These are phyloP conservation scores for Moesziomyces sp. DNA, from an alignment of 1,284 basidiomycete genomes.

Conservation along the genomic window DNA sequence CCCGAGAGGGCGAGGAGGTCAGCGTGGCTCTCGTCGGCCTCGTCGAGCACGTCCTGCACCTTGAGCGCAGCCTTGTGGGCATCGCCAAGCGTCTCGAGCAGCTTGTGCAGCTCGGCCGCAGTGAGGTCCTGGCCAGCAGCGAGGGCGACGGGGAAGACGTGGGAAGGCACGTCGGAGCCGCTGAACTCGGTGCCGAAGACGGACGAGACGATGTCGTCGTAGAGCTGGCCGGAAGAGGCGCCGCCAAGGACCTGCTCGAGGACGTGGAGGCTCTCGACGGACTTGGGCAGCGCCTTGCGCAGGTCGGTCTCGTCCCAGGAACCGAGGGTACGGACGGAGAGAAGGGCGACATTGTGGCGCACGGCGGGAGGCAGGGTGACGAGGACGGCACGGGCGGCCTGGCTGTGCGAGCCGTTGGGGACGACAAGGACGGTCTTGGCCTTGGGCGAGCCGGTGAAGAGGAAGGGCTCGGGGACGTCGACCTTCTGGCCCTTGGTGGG, in stretches of 20 bases:
- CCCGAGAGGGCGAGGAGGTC: slow-evolving; percentile 55
- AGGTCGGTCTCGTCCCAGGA: slow-evolving; percentile 62
- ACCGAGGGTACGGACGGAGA: slow-evolving; percentile 57
- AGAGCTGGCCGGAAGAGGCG: slow-evolving; percentile 51
- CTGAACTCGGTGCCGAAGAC: slow-evolving; percentile 49
- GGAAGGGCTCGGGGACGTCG: slow-evolving; percentile 74
- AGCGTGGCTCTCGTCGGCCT: slow-evolving; percentile 35
- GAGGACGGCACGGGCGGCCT: slow-evolving; percentile 58
- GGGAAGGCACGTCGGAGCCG: slow-evolving; percentile 28
- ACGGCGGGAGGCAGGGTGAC: slow-evolving; percentile 46
- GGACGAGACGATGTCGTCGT: slow-evolving; percentile 55
- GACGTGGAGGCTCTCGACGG: slow-evolving; percentile 59
- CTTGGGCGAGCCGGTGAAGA: slow-evolving; percentile 61
- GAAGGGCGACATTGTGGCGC: slow-evolving; percentile 56
- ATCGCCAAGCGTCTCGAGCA: slow-evolving; percentile 46
- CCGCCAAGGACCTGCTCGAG: slow-evolving; percentile 60
- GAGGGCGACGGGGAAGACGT: slow-evolving; percentile 52
- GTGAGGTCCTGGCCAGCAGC: slow-evolving; percentile 51
- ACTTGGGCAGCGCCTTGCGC: slow-evolving; percentile 49
- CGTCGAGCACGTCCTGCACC: slow-evolving; percentile 43
- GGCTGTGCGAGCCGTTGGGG: slow-evolving; percentile 61
- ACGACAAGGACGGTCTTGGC: slow-evolving; percentile 61
- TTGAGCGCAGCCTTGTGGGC: slow-evolving; percentile 34
- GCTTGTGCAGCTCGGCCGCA: slow-evolving; percentile 49
- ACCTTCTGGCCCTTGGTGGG: slow-evolving; percentile 54